Conservation (phyloP, 2,329 filamentous ascomycete genomes). For the Aspergillus ruber region DNA sequence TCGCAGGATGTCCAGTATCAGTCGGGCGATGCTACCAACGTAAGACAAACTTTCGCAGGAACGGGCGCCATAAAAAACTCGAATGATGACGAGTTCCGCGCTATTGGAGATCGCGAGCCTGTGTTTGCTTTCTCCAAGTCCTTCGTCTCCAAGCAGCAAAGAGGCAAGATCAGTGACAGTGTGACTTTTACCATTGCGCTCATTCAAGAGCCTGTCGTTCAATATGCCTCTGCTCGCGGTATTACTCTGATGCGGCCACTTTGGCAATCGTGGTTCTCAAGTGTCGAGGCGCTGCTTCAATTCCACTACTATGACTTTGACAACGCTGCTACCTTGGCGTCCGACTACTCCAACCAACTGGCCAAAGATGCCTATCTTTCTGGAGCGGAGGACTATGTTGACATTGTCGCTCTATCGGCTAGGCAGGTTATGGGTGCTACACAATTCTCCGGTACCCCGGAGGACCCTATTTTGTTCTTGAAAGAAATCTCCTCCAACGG, state of each 20-base stretch:
- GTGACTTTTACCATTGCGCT: constrained; percentile 70
- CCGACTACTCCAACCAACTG: constrained; percentile 67
- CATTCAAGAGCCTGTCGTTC: constrained; percentile 70
- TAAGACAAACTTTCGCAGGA: constrained; percentile 64
- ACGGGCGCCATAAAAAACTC: constrained; percentile 60
- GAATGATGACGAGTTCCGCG: constrained; percentile 60
- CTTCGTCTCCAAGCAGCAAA: constrained; percentile 39
- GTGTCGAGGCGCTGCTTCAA: constrained; percentile 56
- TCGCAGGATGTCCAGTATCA: constrained; percentile 57
- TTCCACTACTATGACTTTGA: constrained; percentile 73
- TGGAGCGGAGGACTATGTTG: constrained; percentile 67
- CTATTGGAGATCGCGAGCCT: constrained; percentile 70
- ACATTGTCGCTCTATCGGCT: constrained; percentile 70
- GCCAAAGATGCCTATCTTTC: constrained; percentile 65
- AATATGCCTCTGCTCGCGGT: constrained; percentile 70
- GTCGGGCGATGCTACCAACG: constrained; percentile 58
- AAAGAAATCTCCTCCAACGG: constrained; percentile 84
- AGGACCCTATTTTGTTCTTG: constrained; percentile 68
- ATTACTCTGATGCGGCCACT: constrained; percentile 71
- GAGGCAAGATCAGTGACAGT: constrained; percentile 41
- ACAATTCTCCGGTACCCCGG: constrained; percentile 64
- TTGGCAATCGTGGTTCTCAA: constrained; percentile 69
- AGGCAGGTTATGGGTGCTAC: constrained; percentile 75
- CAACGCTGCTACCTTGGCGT: constrained; percentile 56
- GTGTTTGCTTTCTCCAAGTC: constrained; percentile 72